Base-by-base conservation (phyloP, 495 filamentous ascomycete genomes). In the Baudoinia panamericana region DNA sequence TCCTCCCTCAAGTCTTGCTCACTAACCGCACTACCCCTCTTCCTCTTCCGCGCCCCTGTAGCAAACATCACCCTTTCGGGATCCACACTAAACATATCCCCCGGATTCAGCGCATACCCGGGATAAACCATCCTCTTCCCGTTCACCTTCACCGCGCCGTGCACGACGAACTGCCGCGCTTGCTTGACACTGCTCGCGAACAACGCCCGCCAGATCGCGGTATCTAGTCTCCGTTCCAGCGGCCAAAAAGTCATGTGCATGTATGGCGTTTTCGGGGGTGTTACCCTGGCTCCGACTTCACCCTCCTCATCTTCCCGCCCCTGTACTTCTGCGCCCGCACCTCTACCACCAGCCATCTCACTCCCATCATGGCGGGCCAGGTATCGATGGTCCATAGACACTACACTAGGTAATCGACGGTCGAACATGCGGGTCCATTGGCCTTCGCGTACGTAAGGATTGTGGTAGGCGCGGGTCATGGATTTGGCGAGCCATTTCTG, bases 81-180 rank as follows among this genome's bases (percentile, higher is more conserved):
- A 6, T 94, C 81, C 54, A 97, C 92, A 54, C 88, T 82, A 71
- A 96, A 97, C 69, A 97, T 80, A 56, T 97, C 90, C 34, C 90
- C 90, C 8, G 90, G 90, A 61, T 97, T 97, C 20, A 97, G 78
- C 54, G 86, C 80, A 63, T 96, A 97, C 46, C 84, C 78, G 1
- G 90, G 87, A 56, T 93, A 78, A 32, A 67, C 71, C 82, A 96
- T 93, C 90, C 84, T 82, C 63, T 92, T 82, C 37, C 90, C 90
- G 68, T 97, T 97, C 46, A 97, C 90, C 48, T 75, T 93, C 35
- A 96, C 90, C 45, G 74, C 73, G 16, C 90, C 90, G 63, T 96
- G 90, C 18, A 88, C 72, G 27, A 88, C 82, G 54, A 96, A 88
- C 52, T 95, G 88, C 47, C 92, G 73, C 8, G 92, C 92, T 64